phyloP scores from a whole-genome alignment of 2,329 filamentous ascomycete genomes.

The Fusarium heterosporum region DNA sequence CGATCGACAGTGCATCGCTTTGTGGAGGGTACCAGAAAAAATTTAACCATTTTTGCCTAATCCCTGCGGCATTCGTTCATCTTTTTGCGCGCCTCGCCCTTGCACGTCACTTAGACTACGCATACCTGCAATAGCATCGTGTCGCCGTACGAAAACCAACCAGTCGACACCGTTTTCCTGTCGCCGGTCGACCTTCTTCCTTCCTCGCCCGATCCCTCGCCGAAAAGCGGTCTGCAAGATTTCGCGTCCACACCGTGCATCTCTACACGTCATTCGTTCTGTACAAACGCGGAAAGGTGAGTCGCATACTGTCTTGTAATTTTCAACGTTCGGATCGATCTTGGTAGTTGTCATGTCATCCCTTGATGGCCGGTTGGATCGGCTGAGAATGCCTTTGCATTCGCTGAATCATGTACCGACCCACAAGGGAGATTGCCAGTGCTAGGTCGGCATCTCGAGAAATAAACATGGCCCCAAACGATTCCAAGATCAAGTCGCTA shows the following conservation, averaged over 20 bases:
- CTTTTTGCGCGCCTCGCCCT: constrained; percentile 20
- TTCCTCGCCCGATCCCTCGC: constrained; percentile 18
- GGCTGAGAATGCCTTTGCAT: constrained; percentile 15
- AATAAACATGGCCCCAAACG: constrained; percentile 5
- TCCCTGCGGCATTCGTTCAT: constrained; percentile 23
- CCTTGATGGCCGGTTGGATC: constrained; percentile 12
- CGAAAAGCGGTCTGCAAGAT: constrained; percentile 35
- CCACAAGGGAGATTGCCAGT: constrained; percentile 11
- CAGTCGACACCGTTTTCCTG: constrained; percentile 34
- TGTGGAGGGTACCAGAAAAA: constrained; percentile 32
- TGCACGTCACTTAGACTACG: constrained; percentile 13
- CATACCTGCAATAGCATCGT: constrained; percentile 20
- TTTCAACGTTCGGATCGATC: constrained; percentile 22
- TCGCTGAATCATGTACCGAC: constrained; percentile 20
- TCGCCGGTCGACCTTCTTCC: constrained; percentile 45
- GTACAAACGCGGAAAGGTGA: constrained; percentile 40
- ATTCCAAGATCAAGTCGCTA: constrained; percentile 23
- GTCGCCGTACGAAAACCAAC: constrained; percentile 10
- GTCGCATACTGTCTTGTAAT: constrained; percentile 32
- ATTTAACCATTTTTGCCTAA: constrained; percentile 29
- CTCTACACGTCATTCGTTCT: constrained; percentile 41
- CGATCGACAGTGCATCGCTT: constrained; percentile 33
- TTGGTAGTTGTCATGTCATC: constrained; percentile 18
- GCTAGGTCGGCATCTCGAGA: background rate
- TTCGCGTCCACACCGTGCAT: constrained; percentile 32